Evolutionary conservation across 164 flowering plant species (phyloP).

Genomic region (Vitis riparia): DNA sequence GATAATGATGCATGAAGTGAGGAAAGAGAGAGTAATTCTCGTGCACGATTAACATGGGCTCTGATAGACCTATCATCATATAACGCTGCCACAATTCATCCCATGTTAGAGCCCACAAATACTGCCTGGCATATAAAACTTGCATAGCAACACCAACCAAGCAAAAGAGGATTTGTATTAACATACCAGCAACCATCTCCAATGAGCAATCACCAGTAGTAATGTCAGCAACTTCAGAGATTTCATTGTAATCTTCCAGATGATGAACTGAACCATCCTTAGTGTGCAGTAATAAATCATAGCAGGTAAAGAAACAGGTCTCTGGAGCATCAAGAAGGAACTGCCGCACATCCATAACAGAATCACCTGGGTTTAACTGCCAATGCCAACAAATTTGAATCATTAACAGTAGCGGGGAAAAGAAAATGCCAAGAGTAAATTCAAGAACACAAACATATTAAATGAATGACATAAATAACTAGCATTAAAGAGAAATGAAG

Average conservation of each 20-base stretch:
- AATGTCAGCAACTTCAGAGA: conserved; percentile 95
- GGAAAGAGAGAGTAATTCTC: conserved; percentile 86
- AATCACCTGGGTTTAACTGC: conserved; percentile 97
- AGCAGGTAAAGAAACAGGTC: conserved; percentile 90
- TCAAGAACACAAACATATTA: not conserved
- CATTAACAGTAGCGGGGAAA: not conserved
- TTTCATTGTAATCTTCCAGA: conserved; percentile 91
- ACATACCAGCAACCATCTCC: conserved; percentile 92
- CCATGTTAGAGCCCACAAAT: conserved; percentile 13
- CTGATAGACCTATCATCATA: conserved; percentile 96
- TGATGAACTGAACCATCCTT: conserved; percentile 84
- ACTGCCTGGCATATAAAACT: not conserved
- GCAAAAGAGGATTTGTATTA: conserved; percentile 5
- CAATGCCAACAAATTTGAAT: conserved; percentile 11
- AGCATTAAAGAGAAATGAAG: not conserved
- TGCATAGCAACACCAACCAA: not conserved
- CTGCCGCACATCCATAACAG: conserved; percentile 95
- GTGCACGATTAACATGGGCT: conserved; percentile 88
- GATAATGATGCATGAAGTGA: conserved; percentile 84
- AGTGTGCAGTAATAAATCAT: conserved; percentile 79
- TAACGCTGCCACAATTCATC: conserved; percentile 50
- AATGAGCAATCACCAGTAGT: conserved; percentile 83
- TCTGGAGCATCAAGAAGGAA: conserved; percentile 99
- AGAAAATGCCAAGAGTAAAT: not conserved
- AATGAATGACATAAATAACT: not conserved